Conservation (phyloP, 371 early-diverging fungal species). For the Lichtheimia corymbifera region DNA sequence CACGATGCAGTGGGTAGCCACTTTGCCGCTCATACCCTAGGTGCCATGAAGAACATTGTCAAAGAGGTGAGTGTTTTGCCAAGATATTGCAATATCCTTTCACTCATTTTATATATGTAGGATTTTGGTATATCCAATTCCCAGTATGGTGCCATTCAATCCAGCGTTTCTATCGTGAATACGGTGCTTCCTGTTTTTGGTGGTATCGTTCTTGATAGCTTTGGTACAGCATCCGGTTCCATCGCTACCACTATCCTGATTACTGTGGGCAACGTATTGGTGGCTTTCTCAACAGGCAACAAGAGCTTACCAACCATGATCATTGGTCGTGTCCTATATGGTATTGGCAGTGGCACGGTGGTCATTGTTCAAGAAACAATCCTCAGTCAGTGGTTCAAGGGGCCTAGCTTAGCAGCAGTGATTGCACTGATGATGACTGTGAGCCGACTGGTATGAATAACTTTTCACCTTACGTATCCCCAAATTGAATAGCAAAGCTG, state of each 20-base stretch:
- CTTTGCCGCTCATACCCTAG: conserved; percentile 68
- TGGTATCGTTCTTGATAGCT: conserved; percentile 67
- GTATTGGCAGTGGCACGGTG: conserved; percentile 69
- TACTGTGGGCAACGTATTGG: conserved; percentile 57
- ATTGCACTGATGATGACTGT: conserved; percentile 67
- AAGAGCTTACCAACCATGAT: conserved; percentile 59
- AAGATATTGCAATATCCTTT: not conserved
- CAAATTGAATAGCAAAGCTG: too few relatives aligned
- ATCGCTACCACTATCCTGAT: conserved; percentile 60
- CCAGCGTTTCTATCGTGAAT: conserved; percentile 69
- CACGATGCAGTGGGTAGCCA: conserved; percentile 57
- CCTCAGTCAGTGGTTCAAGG: conserved; percentile 73
- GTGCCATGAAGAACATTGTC: conserved; percentile 61
- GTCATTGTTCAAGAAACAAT: conserved; percentile 74
- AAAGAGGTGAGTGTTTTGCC: conserved; percentile 48
- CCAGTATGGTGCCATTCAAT: conserved; percentile 72
- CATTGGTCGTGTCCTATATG: conserved; percentile 64
- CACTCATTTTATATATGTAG: conserved; percentile 20
- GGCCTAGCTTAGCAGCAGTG: conserved; percentile 59
- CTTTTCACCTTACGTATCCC: not conserved
- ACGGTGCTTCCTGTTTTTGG: conserved; percentile 68
- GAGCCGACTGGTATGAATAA: conserved; percentile 52
- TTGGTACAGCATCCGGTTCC: conserved; percentile 65
- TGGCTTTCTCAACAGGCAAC: conserved; percentile 58
- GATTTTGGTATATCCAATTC: conserved; percentile 66